Percentiles rank a stretch among this genome's conserved stretches.
Conservation (phyloP, 192 early-diverging fungal species). For the Backusella liffmaniae region DNA sequence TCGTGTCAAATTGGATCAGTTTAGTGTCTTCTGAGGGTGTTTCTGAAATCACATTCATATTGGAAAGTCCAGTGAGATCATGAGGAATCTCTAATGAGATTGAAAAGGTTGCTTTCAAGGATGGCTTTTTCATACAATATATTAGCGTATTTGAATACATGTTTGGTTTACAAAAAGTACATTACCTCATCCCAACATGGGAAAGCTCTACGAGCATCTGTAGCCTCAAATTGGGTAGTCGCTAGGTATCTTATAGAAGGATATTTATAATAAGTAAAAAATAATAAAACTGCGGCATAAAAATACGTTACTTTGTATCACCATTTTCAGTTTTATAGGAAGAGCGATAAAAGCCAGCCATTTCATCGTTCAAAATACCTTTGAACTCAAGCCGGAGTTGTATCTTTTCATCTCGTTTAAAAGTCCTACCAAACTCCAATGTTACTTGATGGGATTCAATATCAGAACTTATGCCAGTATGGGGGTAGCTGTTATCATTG, state of each 20-base stretch:
- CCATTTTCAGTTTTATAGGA: slow-evolving; percentile 67
- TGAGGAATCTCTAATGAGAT: slow-evolving; percentile 75
- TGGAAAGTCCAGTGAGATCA: slow-evolving; percentile 81
- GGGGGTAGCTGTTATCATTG: background rate
- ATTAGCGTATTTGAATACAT: background rate
- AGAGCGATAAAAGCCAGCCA: slow-evolving; percentile 94
- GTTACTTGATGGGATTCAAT: slow-evolving; percentile 43
- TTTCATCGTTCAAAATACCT: slow-evolving; percentile 77
- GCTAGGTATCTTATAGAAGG: slow-evolving; percentile 63
- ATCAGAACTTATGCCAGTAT: background rate
- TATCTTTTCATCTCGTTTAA: slow-evolving; percentile 47
- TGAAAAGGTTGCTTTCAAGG: slow-evolving; percentile 93
- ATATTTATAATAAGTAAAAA: background rate
- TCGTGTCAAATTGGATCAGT: slow-evolving; percentile 77
- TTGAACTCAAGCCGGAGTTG: slow-evolving; percentile 49
- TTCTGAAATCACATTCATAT: slow-evolving; percentile 84
- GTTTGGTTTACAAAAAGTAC: background rate
- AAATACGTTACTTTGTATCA: slow-evolving; percentile 31
- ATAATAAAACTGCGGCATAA: background rate
- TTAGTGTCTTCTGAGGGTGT: slow-evolving; percentile 35
- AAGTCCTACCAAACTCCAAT: slow-evolving; percentile 59
- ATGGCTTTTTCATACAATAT: slow-evolving; percentile 50
- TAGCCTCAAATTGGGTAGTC: slow-evolving; percentile 94
- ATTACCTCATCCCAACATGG: slow-evolving; percentile 92
- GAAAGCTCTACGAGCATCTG: slow-evolving; percentile 85